Evolutionary conservation across 192 early-diverging fungal genomes (phyloP).

Genomic region (Mortierella hygrophila): DNA sequence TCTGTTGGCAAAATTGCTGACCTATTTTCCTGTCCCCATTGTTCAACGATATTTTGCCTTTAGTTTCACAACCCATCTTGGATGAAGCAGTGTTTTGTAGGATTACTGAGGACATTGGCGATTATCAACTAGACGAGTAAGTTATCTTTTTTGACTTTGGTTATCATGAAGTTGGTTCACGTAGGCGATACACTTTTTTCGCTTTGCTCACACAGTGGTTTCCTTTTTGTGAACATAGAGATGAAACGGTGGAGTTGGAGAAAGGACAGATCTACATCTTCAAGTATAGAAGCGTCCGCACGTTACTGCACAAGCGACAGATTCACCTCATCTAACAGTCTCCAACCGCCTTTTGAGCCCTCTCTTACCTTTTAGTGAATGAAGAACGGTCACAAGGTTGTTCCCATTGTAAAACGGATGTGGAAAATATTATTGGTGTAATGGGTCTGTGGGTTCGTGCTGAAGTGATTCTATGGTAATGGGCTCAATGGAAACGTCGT

Average conservation of each 20-base stretch:
- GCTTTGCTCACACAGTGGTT: background rate
- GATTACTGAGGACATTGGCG: slow-evolving; percentile 63
- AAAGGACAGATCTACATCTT: slow-evolving; percentile 67
- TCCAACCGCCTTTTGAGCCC: background rate
- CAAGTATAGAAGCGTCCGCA: slow-evolving; percentile 61
- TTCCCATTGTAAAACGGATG: background rate
- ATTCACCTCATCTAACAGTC: slow-evolving; percentile 66
- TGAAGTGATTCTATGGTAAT: background rate
- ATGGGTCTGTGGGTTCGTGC: background rate
- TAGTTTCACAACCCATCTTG: slow-evolving; percentile 66
- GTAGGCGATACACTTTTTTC: background rate
- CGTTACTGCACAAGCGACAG: slow-evolving; percentile 56
- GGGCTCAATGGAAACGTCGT: background rate
- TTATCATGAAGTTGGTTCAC: background rate
- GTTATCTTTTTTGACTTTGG: background rate
- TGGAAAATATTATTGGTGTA: background rate
- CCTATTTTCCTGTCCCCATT: too few relatives aligned
- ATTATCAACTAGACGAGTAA: slow-evolving; percentile 61
- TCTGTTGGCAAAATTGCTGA: too few relatives aligned
- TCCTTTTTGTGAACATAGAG: slow-evolving; percentile 1
- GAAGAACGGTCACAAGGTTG: background rate
- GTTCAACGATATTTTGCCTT: background rate
- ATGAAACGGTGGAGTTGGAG: slow-evolving; percentile 50
- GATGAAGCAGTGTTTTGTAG: slow-evolving; percentile 74
- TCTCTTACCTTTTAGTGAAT: background rate